Conservation (phyloP, 441 rosid species). For the Mallotus japonicus region DNA sequence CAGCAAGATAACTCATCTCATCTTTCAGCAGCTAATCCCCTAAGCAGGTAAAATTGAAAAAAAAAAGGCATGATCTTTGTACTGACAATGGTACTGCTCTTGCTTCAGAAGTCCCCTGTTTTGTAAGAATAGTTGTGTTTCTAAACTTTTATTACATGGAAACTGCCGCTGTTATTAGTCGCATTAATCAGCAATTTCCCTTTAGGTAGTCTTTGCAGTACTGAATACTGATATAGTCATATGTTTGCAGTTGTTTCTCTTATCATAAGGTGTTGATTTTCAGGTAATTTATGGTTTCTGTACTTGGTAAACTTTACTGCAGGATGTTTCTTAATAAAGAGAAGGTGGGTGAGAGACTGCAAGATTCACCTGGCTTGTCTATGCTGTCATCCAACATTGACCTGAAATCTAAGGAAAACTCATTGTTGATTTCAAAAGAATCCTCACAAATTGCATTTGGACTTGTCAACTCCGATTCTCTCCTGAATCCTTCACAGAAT, state of each 20-base stretch:
- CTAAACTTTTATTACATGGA: background rate
- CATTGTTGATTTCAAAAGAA: constrained; percentile 32
- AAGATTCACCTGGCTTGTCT: constrained; percentile 32
- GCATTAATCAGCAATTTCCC: no score
- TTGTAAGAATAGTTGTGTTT: no score
- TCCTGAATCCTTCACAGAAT: constrained; percentile 37
- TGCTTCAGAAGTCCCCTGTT: no score
- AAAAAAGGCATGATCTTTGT: background rate
- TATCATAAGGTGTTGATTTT: background rate
- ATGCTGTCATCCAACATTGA: constrained; percentile 27
- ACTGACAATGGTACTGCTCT: background rate
- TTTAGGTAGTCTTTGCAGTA: no score
- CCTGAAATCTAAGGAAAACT: constrained; percentile 34
- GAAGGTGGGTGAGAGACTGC: constrained; percentile 26
- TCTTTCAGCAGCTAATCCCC: constrained; percentile 27
- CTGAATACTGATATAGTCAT: no score
- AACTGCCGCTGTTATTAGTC: background rate
- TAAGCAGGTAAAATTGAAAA: constrained; percentile 29
- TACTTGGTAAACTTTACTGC: constrained; percentile 5
- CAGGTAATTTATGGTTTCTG: background rate
- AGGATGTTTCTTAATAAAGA: constrained; percentile 38
- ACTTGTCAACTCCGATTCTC: constrained; percentile 39
- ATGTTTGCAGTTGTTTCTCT: no score
- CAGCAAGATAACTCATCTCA: constrained; percentile 33
- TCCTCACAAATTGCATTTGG: constrained; percentile 31